Base-by-base conservation (phyloP, 257 asterid species). In the Ilex aquifolium region DNA sequence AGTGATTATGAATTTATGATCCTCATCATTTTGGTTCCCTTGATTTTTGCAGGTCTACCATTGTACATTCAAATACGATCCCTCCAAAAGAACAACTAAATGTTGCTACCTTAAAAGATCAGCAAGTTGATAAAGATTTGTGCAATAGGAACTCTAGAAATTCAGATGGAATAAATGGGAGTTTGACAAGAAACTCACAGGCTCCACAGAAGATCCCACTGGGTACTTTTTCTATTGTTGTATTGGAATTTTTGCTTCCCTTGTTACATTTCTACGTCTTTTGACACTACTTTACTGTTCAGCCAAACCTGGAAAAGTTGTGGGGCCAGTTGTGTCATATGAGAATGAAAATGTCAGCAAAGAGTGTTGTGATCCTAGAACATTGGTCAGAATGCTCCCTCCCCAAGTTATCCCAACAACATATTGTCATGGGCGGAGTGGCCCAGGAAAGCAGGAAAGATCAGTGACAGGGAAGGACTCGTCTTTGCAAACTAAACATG, bases 281-380 rank as follows among this genome's bases (percentile, higher is more conserved):
- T 36, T 36, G 42, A 36, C 42, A 36, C 42, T 36, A 4, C 30
- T 68, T 56, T 32, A 39, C 44, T 61, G 36, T 59, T 39, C 88
- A 81, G 93, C 87, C 29, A 88, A 81, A 71, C 88, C 90, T 7
- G 96, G 95, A 13, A 82, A 82, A 71, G 81, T 75, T 16, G 72
- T 84, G 17, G 86, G 88, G 46, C 84, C 85, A 17, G 73, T 68
- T 60, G 53, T 82, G 62, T 71, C 75, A 3, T 72, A 69, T 9
- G 93, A 79, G 63, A 74, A 50, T 10, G 79, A 76, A 32, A 79
- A 65, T 64, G 66, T 59, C 59, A 31, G 31, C 27, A 81, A 79
- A 69, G 83, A 79, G 55, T 59, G 80, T 36, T 80, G 74, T 11
- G 89, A 88, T 72, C 83, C 83, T 32, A 52, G 86, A 70, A 55